Evolutionary conservation across 495 filamentous ascomycete species (phyloP), one percentile per base, ranked within the genome.

Genomic region (Barbatosphaeria neglecta): DNA sequence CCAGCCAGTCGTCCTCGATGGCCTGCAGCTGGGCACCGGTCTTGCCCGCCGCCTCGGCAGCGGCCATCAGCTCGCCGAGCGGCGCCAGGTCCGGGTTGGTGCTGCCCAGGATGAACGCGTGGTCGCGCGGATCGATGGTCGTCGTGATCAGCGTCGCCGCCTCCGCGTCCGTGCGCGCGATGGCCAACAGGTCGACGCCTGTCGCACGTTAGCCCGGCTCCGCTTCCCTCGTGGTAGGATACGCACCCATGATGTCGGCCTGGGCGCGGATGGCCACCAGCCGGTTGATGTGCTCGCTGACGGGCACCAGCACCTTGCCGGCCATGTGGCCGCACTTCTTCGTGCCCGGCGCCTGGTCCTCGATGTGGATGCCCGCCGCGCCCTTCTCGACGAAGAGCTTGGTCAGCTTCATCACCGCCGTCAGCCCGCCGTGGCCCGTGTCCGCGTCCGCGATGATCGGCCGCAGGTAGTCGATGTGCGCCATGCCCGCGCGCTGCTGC

Each of bases 301-400:
- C 94, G 31, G 92, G 92, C 43, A 98, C 92, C 41, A 98, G 76
- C 24, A 98, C 92, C 73, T 98, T 98, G 55, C 92, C 92, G 51
- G 92, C 92, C 92, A 98, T 98, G 68, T 98, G 92, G 46, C 92
- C 92, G 60, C 92, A 98, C 74, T 98, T 98, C 80, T 98, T 98
- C 31, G 92, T 98, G 35, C 92, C 92, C 1, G 92, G 90, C 9
- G 92, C 92, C 67, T 98, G 92, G 61, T 98, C 92, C 67, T 98
- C 92, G 52, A 98, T 96, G 65, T 98, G 92, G 57, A 98, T 95
- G 56, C 92, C 92, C 37, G 92, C 92, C 27, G 92, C 92, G 59
- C 92, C 92, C 56, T 90, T 88, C 74, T 98, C 92, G 50, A 98
- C 69, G 70, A 98, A 98, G 16, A 98, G 76, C 72, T 95, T 95